phyloP scores from a whole-genome alignment of 2,329 filamentous ascomycete genomes.

The Raffaelea arxii region DNA sequence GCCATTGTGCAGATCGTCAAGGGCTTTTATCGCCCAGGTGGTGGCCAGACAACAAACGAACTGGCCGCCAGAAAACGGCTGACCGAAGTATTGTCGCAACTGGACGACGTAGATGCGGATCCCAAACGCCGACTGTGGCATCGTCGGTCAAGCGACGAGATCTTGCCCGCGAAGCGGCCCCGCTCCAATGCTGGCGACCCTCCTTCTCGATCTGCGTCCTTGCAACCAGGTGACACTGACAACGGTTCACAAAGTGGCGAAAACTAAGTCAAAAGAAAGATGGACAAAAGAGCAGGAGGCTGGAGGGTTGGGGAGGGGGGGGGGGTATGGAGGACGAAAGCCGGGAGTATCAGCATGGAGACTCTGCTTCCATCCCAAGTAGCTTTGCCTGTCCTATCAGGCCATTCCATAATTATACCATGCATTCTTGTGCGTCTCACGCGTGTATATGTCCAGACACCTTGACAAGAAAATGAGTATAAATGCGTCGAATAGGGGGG shows the following conservation, averaged over 20 bases:
- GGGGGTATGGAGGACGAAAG: no score
- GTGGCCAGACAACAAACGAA: conserved; percentile 38
- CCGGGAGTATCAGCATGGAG: no score
- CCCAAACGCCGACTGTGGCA: conserved; percentile 22
- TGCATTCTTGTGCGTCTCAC: no score
- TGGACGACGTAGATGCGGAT: conserved; percentile 24
- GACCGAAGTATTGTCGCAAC: conserved; percentile 32
- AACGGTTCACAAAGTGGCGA: background rate
- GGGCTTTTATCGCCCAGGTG: conserved; percentile 43
- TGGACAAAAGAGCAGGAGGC: no score
- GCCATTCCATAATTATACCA: no score
- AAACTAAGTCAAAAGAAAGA: no score
- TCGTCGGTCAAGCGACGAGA: conserved; percentile 28
- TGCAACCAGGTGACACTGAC: background rate
- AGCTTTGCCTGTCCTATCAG: no score
- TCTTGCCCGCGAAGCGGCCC: conserved; percentile 34
- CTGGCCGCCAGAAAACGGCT: conserved; percentile 42
- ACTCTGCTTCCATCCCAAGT: no score
- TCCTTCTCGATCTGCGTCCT: background rate
- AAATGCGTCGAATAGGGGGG: no score
- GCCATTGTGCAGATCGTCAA: conserved; percentile 40
- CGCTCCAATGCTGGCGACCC: conserved; percentile 18
- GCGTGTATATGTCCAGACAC: no score
- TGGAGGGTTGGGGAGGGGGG: no score
- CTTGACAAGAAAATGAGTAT: no score